phyloP scores from a whole-genome alignment of 2,329 filamentous ascomycete species.

The Ascochyta fabae region DNA sequence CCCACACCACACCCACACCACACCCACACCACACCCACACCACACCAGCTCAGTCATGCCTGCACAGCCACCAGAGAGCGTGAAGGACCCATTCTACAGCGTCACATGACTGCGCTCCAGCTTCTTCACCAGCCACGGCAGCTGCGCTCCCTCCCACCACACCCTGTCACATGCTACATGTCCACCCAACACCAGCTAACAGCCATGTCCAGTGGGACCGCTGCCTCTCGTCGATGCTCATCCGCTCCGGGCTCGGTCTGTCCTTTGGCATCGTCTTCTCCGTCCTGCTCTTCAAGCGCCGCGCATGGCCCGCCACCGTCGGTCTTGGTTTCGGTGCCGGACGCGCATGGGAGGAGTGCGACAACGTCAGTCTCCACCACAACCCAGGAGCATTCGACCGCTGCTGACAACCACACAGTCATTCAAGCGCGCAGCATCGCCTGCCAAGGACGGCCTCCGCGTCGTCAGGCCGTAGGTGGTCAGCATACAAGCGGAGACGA shows the following conservation, averaged over 20 bases:
- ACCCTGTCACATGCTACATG: slow-evolving; percentile 8
- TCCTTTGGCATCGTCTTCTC: slow-evolving; percentile 99
- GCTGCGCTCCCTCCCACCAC: slow-evolving; percentile 21
- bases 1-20: too few species aligned
- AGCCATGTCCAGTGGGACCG: slow-evolving; percentile 82
- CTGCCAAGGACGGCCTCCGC: slow-evolving; percentile 57
- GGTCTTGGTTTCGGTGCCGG: slow-evolving; percentile 95
- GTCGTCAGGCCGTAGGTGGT: slow-evolving; percentile 52
- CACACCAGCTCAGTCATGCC: background rate
- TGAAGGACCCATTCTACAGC: background rate
- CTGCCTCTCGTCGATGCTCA: slow-evolving; percentile 95
- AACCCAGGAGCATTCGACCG: background rate
- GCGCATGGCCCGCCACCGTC: slow-evolving; percentile 96
- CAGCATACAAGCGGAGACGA: background rate
- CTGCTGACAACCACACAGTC: slow-evolving; percentile 46
- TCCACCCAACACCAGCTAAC: slow-evolving; percentile 25
- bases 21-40: too few species aligned
- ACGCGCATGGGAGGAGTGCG: slow-evolving; percentile 97
- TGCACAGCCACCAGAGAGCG: background rate
- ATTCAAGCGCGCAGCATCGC: slow-evolving; percentile 58
- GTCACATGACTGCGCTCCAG: background rate
- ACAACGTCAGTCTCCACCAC: slow-evolving; percentile 61
- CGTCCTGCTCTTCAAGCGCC: slow-evolving; percentile 95
- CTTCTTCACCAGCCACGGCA: slow-evolving; percentile 5
- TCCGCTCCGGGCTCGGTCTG: slow-evolving; percentile 94